Base-by-base conservation (phyloP, 352 stramenopile genomes). In the Globisporangium canariense region DNA sequence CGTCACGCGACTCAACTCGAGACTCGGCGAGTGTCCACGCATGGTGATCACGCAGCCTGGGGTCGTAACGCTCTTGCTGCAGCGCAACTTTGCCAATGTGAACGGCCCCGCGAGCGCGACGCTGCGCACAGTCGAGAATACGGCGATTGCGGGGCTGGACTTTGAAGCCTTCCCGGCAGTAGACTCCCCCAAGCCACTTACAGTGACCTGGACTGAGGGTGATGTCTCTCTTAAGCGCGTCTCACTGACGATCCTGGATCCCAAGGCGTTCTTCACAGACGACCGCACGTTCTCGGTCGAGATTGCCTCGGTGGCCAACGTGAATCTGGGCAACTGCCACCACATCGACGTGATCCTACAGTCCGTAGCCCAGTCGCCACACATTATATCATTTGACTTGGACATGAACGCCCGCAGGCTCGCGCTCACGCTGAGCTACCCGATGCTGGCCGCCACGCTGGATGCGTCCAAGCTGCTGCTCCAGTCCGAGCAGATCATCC, bases 141-240 rank as follows among this genome's bases (percentile, higher is more conserved):
- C 86, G n/a, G 81, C 83, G n/a, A 73, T 46, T 1, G 59, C 57
- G 3, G 76, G 76, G 7, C 63, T 89, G 7, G 86, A 94, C 62
- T 92, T 77, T 58, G 69, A 75, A 2, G 36, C 74, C 6, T 25
- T 91, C 3, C 52, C 51, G 1, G 36, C 60, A 7, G 51, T 8
- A 67, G 32, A 60, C 46, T 13, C 7, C n/a, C 54, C 20, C n/a
- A 34, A 34, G 28, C 41, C 14, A 56, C 36, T 34, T 1, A 65
- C 47, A 18, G 25, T 64, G 14, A 30, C 25, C 18, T 92, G 83
- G 83, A 30, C 3, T 8, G 75, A 79, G 20, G 64, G 51, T 7
- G 75, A 84, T 14, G 60, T n/a, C 9, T 45, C 64, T 0, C 59
- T 67, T 40, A 89, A 92, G 50, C 50, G 70, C 0, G 55, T 92